Percentiles rank a stretch among this genome's conserved stretches.
Conservation (phyloP, 805 yeast species). For the Yarrowia sp. region DNA sequence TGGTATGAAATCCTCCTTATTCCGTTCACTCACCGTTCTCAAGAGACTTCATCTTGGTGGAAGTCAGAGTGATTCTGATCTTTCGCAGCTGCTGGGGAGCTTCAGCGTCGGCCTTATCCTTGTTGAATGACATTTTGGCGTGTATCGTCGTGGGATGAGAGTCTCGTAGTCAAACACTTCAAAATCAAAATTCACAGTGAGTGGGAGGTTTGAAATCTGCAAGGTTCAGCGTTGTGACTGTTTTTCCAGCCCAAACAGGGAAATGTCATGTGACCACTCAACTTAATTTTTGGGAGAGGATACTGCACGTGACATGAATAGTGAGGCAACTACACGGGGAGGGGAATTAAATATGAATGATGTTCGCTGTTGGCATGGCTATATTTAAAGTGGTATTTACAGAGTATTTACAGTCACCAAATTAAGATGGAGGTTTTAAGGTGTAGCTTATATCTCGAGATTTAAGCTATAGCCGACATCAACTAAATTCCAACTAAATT, state of each 20-base stretch:
- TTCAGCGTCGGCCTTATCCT: constrained; percentile 82
- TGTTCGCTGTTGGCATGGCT: too few species aligned
- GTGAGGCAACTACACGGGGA: not conserved
- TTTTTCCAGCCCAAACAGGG: not conserved
- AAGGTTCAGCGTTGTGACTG: constrained; percentile 12
- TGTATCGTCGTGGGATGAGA: constrained; percentile 25
- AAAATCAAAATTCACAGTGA: constrained; percentile 22
- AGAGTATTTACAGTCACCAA: too few species aligned
- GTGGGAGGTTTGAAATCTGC: constrained; percentile 22
- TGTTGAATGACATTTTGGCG: constrained; percentile 40
- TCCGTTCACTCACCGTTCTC: constrained; percentile 59
- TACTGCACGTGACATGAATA: not conserved
- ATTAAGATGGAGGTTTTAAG: too few species aligned
- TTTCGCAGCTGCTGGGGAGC: constrained; percentile 82
- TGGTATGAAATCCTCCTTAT: too few species aligned
- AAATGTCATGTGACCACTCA: constrained; percentile 17
- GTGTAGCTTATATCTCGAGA: too few species aligned
- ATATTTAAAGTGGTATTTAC: too few species aligned
- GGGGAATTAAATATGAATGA: too few species aligned
- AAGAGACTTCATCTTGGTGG: constrained; percentile 97
- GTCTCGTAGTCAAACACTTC: constrained; percentile 24
- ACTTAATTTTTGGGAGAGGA: not conserved
- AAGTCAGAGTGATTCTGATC: constrained; percentile 98
- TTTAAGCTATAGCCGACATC: too few species aligned
- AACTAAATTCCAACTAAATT: too few species aligned